These are phyloP conservation scores for Aureobasidium sp. DNA, from an alignment of 2,329 filamentous ascomycete species.

Conservation along the genomic window DNA sequence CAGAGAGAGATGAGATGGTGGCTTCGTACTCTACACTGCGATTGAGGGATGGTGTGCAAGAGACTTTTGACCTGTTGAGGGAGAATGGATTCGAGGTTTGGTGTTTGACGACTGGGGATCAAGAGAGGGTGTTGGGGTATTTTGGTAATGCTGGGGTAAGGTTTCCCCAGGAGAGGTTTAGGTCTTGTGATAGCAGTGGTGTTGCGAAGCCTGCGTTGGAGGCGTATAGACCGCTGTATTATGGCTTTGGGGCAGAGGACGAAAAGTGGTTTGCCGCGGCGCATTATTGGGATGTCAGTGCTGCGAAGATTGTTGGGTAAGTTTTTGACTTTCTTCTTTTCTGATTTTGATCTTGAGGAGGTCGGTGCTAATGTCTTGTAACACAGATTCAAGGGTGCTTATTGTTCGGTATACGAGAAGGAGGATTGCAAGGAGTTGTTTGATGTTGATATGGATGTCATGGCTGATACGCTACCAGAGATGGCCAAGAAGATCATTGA, in stretches of 20 bases:
- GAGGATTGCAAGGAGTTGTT: constrained; percentile 47
- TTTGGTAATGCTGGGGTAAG: constrained; percentile 44
- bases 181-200: constrained; percentile 44
- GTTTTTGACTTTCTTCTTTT: neutral
- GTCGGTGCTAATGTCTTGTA: neutral
- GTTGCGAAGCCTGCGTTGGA: constrained; percentile 46
- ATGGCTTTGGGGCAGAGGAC: constrained; percentile 33
- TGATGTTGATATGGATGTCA: constrained; percentile 44
- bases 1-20: constrained; percentile 36
- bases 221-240: constrained; percentile 41
- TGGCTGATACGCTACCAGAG: constrained; percentile 39
- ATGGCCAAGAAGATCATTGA: constrained; percentile 40
- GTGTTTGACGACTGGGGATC: constrained; percentile 49
- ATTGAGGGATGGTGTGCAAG: constrained; percentile 35
- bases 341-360: neutral
- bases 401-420: constrained; percentile 47
- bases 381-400: constrained; percentile 43
- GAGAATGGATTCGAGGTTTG: constrained; percentile 46
- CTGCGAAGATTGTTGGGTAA: constrained; percentile 34
- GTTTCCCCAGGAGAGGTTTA: constrained; percentile 45
- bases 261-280: constrained; percentile 52
- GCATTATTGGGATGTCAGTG: constrained; percentile 54
- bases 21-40: constrained; percentile 31
- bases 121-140: constrained; percentile 45
- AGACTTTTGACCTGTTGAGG: constrained; percentile 39